Base-by-base conservation (phyloP, 352 stramenopile species). In the Lagenidium sp. region DNA sequence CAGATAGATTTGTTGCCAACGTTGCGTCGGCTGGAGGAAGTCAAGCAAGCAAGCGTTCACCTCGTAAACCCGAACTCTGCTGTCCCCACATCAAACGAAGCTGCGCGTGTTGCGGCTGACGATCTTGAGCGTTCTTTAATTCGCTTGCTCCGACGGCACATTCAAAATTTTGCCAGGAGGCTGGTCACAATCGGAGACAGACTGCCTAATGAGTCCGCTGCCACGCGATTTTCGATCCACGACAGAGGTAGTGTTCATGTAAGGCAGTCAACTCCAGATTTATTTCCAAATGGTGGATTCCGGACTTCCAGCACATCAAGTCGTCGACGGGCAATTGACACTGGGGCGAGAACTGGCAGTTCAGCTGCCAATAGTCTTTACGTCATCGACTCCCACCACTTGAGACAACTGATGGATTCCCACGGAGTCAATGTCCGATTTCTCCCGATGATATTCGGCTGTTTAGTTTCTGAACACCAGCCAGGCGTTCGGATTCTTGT, bases 341-440 rank as follows among this genome's bases (percentile, higher is more conserved):
- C 54, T 6, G 52, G 60, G 11, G 28, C 31, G n/a, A n/a, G n/a
- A n/a, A n/a, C n/a, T n/a, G n/a, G n/a, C n/a, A n/a, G n/a, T n/a
- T n/a, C n/a, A n/a, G n/a, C n/a, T n/a, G n/a, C n/a, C n/a, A n/a
- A n/a, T n/a, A n/a, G 59, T 11, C 79, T 74, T n/a, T 92, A 90
- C 36, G 59, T 87, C 13, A 78, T 86, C 19, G 72, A 88, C 32
- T 62, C 57, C 8, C 30, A 78, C 16, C 72, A 92, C 53, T 39
- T 92, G 10, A 60, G 75, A 16, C 63, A 65, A n/a, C 50, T 63
- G 8, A 65, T 92, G 57, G 62, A 65, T 26, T 58, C 80, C 32
- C 54, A 65, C 10, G 80, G 80, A 8, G 61, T 92, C 18, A 84
- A 82, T 44, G 60, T 85, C 49, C 60, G 68, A 5, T 76, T 90